Conservation (phyloP, 768 basidiomycete genomes). For the Postia placenta region DNA sequence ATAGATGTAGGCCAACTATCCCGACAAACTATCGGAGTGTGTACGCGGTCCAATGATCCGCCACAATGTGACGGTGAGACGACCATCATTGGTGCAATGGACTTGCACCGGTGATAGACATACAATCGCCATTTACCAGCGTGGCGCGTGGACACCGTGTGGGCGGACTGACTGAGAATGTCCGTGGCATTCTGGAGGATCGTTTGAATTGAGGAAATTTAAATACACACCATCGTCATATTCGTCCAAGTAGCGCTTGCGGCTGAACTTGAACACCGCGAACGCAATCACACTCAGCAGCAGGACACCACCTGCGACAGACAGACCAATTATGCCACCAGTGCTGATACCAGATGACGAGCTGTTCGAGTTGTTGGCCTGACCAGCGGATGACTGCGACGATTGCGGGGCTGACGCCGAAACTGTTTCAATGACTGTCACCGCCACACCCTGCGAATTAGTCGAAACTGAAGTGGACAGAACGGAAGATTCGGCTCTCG, state of each 20-base stretch:
- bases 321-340: conserved; percentile 74
- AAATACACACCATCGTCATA: conserved; percentile 79
- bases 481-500: conserved; percentile 6
- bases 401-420: conserved; percentile 16
- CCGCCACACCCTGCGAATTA: conserved; percentile 21
- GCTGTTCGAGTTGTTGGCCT: conserved; percentile 12
- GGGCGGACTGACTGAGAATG: no score
- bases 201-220: no score
- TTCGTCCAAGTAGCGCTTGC: conserved; percentile 55
- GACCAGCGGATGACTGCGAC: conserved; percentile 19
- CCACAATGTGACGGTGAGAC: no score
- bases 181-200: no score
- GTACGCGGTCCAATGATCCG: no score
- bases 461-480: conserved; percentile 20
- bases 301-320: conserved; percentile 77
- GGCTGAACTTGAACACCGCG: conserved; percentile 81
- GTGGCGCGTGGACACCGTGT: no score
- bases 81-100: no score
- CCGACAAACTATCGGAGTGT: not conserved
- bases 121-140: no score
- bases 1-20: not conserved
- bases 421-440: conserved; percentile 21
- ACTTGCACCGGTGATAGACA: no score
- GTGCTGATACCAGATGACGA: conserved; percentile 43
- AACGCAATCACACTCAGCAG: conserved; percentile 66